These are phyloP conservation scores for Beta macrorhiza DNA, from an alignment of 179 eudicot species.

Conservation along the genomic window DNA sequence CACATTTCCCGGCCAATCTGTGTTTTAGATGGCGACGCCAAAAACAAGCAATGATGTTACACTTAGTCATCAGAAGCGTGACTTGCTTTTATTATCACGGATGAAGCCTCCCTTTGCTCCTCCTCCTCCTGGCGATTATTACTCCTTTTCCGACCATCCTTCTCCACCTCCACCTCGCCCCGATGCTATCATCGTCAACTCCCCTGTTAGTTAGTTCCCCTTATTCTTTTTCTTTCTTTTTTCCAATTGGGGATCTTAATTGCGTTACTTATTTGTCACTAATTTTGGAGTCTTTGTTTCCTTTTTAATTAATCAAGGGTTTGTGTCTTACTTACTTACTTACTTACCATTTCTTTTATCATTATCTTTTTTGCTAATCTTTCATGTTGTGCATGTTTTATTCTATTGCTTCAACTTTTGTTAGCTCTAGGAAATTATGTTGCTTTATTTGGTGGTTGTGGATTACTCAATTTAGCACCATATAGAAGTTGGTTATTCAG, in stretches of 20 bases:
- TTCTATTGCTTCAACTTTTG: too few species aligned
- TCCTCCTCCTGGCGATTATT: constrained; percentile 43
- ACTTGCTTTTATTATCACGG: background rate
- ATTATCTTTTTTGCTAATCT: too few species aligned
- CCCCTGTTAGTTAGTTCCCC: constrained; percentile 49
- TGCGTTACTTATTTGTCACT: background rate
- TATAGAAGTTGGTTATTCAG: too few species aligned
- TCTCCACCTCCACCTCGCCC: constrained; percentile 33
- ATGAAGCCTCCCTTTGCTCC: constrained; percentile 62
- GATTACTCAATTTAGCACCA: too few species aligned
- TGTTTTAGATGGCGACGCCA: too few species aligned
- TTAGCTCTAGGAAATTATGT: too few species aligned
- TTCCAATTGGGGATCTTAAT: constrained; percentile 13
- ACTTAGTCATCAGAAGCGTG: background rate
- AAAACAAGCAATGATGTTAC: too few species aligned
- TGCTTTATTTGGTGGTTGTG: too few species aligned
- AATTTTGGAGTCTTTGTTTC: background rate
- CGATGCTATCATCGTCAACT: constrained; percentile 54
- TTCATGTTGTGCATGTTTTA: too few species aligned
- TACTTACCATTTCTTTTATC: background rate
- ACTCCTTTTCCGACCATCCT: constrained; percentile 45
- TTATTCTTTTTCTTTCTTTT: background rate
- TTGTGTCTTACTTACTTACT: background rate
- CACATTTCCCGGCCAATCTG: too few species aligned
- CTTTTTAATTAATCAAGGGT: background rate